Conservation (phyloP, 805 yeast genomes). For the Lipomyces orientalis region DNA sequence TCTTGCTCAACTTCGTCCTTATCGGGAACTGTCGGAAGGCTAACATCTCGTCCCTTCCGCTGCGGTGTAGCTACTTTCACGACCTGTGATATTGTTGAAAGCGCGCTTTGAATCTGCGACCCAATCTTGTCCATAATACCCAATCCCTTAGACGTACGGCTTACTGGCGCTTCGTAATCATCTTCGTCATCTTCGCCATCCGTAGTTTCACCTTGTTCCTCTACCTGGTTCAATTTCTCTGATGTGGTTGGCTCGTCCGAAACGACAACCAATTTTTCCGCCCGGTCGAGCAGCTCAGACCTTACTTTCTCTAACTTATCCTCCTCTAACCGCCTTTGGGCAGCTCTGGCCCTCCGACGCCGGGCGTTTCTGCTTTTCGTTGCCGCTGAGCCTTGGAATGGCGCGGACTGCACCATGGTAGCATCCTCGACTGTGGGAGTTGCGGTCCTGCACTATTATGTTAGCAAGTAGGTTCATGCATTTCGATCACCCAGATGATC, state of each 20-base stretch:
- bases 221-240: neutral
- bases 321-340: neutral
- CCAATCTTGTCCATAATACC: constrained; percentile 15
- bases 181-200: neutral
- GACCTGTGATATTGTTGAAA: constrained; percentile 10
- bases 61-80: neutral
- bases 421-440: neutral
- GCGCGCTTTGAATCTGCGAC: constrained; percentile 10
- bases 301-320: neutral
- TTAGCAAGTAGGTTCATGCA: neutral
- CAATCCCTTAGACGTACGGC: neutral
- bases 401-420: neutral
- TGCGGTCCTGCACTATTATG: neutral
- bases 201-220: constrained; percentile 1
- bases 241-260: neutral
- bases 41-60: neutral
- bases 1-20: neutral
- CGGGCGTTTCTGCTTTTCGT: constrained; percentile 12
- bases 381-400: constrained; percentile 3
- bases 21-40: neutral
- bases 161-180: neutral
- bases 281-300: neutral
- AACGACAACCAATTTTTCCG: neutral
- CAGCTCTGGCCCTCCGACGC: constrained; percentile 8
- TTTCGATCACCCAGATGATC: neutral